phyloP scores from a whole-genome alignment of 2,329 filamentous ascomycete species.

The Pseudogymnoascus sp. region DNA sequence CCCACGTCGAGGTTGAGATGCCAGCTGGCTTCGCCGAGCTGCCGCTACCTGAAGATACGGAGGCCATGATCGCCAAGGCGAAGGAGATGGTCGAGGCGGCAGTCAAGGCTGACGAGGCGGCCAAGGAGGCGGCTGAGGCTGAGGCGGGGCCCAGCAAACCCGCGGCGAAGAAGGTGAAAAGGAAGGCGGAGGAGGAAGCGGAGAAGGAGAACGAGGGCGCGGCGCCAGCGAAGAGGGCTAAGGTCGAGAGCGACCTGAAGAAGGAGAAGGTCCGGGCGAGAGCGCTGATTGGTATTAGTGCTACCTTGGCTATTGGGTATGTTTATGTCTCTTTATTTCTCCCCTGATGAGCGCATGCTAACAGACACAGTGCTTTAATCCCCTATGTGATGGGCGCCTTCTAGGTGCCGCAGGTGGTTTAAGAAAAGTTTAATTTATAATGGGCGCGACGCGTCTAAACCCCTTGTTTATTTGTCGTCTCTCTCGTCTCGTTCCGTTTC shows the following conservation, averaged over 20 bases:
- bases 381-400: conserved; percentile 27
- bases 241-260: conserved; percentile 71
- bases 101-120: conserved; percentile 40
- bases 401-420: background rate
- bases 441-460: background rate
- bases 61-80: conserved; percentile 76
- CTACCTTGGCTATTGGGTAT: conserved; percentile 84
- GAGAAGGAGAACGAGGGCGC: conserved; percentile 37
- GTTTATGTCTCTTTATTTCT: conserved; percentile 41
- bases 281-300: conserved; percentile 76
- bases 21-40: conserved; percentile 58
- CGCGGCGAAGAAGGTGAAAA: conserved; percentile 50
- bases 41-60: conserved; percentile 66
- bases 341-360: conserved; percentile 11
- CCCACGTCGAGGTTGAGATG: conserved; percentile 67
- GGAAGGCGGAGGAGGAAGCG: conserved; percentile 59
- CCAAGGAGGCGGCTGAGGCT: conserved; percentile 29
- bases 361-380: conserved; percentile 24
- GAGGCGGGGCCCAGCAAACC: conserved; percentile 27
- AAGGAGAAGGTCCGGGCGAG: conserved; percentile 81
- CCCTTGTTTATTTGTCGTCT: conserved; percentile 5
- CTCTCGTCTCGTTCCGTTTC: background rate
- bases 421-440: conserved; percentile 2
- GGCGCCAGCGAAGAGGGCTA: conserved; percentile 61
- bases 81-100: conserved; percentile 79